Conservation (phyloP, 164 flowering plant genomes). For the Buxus sempervirens region DNA sequence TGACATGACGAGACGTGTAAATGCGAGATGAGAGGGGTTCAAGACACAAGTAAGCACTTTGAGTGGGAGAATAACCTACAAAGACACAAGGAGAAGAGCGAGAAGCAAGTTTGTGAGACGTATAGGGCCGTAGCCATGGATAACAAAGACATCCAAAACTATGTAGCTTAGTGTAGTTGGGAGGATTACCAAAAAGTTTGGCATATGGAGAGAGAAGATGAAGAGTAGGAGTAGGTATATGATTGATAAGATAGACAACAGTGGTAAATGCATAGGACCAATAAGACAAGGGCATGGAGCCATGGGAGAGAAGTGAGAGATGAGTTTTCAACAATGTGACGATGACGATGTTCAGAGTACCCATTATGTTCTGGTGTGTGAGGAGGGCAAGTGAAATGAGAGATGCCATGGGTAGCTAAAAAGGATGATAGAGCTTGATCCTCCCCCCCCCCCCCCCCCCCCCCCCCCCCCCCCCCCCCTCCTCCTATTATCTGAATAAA, state of each 20-base stretch:
- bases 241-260: too few relatives aligned
- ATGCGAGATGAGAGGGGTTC: not conserved
- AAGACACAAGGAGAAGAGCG: conserved; percentile 12
- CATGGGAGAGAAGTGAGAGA: conserved; percentile 8
- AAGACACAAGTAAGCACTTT: conserved; percentile 9
- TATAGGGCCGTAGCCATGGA: conserved; percentile 10
- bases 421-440: not conserved
- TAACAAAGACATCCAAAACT: conserved; percentile 14
- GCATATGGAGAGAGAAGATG: too few relatives aligned
- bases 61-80: conserved; percentile 9
- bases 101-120: conserved; percentile 2
- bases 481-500: conserved; percentile 1
- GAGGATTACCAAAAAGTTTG: not conserved
- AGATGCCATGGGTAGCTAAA: conserved; percentile 6
- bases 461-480: too few relatives aligned
- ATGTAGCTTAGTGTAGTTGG: conserved; percentile 3
- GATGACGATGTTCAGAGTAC: conserved; percentile 9
- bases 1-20: conserved; percentile 4
- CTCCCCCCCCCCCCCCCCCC: too few relatives aligned
- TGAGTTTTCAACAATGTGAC: conserved; percentile 13
- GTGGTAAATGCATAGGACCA: conserved; percentile 9
- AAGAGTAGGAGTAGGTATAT: too few relatives aligned
- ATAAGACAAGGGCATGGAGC: conserved; percentile 1
- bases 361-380: conserved; percentile 16
- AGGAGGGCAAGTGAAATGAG: conserved; percentile 13